Evolutionary conservation across 331 rosid genomes (phyloP).

Genomic region (Pyracantha coccinea): DNA sequence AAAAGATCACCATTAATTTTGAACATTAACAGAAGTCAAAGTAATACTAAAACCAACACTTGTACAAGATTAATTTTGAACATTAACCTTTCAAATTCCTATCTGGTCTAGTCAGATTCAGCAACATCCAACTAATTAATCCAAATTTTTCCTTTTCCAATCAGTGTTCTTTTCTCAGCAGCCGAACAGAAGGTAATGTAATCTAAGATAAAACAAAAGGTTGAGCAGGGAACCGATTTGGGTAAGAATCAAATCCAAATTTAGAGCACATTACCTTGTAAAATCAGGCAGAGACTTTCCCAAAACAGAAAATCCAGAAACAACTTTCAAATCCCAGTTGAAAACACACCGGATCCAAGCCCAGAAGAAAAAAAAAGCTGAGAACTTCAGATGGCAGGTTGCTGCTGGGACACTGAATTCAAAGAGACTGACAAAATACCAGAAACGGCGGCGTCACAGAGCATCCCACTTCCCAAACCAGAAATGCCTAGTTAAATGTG

Average conservation of each 20-base stretch:
- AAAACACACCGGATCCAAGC: conserved; percentile 53
- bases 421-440: conserved; percentile 50
- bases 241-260: conserved; percentile 6
- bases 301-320: conserved; percentile 20
- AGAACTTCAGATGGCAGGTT: conserved; percentile 27
- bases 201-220: background rate
- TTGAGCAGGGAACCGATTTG: conserved; percentile 12
- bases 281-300: conserved; percentile 14
- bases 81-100: too few relatives aligned
- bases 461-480: conserved; percentile 47
- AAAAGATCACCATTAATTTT: background rate
- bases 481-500: conserved; percentile 43
- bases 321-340: conserved; percentile 14
- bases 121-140: background rate
- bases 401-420: conserved; percentile 44
- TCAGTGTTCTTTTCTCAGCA: conserved; percentile 11
- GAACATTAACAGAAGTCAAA: background rate
- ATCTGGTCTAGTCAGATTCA: conserved; percentile 11
- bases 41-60: background rate
- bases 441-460: conserved; percentile 20
- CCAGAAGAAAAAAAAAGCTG: conserved; percentile 8
- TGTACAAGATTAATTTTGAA: background rate
- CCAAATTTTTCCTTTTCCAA: conserved; percentile 4
- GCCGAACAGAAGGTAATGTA: conserved; percentile 7
- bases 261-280: conserved; percentile 37